Evolutionary conservation across 106 monocot genomes (phyloP), one percentile per base, ranked within the genome.

Genomic region (Alisma plantagoaquatica): DNA sequence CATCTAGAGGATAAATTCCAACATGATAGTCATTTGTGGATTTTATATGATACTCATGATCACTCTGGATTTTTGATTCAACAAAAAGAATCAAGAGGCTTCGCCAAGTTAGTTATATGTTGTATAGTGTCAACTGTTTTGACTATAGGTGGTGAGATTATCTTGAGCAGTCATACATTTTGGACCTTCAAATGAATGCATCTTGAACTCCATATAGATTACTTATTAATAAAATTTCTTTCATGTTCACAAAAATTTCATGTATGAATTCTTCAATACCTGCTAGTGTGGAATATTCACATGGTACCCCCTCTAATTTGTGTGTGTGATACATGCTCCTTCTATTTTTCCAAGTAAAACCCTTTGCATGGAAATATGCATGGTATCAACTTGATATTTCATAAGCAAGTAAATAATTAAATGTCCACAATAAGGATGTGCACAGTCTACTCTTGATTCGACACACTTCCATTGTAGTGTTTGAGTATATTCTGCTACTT

Each of bases 151-250:
- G 35, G 35, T 38, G 35, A 38, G 35, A 38, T 38, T 38, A 38
- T 38, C 35, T 38, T 38, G 35, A 38, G 35, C 35, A 38, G 35
- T 14, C 14, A 38, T 14, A 14, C 14, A 38, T 38, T 38, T 38
- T 38, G 35, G 35, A 38, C 35, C 35, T 38, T 38, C 35, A 38
- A 38, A 38, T 38, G 35, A 38, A 38, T 38, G 35, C 35, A 14
- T 38, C 35, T 14, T 14, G 35, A 38, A 38, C 35, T 38, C 35
- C 35, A 38, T 38, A 38, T 14, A 38, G 14, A 38, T 38, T 38
- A 38, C 35, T 38, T 38, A 6, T 38, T 14, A 38, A 38, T 38
- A 7, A 6, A 38, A 38, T 38, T 38, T 38, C 35, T 38, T 38
- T 38, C 35, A 38, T 7, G 14, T 38, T 38, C 35, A 6, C 14